Conservation (phyloP, 306 rosid genomes). For the Arachis hypogaea region DNA sequence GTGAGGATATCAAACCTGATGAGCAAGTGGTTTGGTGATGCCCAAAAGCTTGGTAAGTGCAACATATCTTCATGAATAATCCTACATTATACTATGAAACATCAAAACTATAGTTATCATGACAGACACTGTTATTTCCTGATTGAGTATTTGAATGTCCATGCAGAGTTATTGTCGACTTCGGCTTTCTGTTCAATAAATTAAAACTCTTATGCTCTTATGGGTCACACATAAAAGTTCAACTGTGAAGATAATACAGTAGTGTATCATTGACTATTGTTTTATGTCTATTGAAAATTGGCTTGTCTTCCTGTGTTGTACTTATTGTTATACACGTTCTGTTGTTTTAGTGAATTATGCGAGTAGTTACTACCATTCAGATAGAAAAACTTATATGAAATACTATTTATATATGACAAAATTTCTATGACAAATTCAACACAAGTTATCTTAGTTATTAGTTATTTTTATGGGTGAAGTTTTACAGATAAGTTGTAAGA, state of each 20-base stretch:
- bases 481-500: background rate
- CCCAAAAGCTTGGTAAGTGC: conserved; percentile 92
- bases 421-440: background rate
- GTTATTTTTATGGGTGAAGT: background rate
- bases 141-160: conserved; percentile 1
- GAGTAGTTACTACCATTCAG: background rate
- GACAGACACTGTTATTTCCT: background rate
- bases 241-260: background rate
- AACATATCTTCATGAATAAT: conserved; percentile 19
- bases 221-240: background rate
- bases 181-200: background rate
- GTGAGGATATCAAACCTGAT: conserved; percentile 90
- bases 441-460: background rate
- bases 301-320: background rate
- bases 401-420: background rate
- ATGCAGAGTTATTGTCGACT: background rate
- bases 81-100: conserved; percentile 1
- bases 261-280: conserved; percentile 7
- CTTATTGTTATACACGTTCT: background rate
- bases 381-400: background rate
- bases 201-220: background rate
- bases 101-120: background rate
- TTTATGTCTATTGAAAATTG: background rate
- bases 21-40: conserved; percentile 99
- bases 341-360: background rate